phyloP scores from a whole-genome alignment of 2,329 filamentous ascomycete genomes.

The Aspergillus sp. region DNA sequence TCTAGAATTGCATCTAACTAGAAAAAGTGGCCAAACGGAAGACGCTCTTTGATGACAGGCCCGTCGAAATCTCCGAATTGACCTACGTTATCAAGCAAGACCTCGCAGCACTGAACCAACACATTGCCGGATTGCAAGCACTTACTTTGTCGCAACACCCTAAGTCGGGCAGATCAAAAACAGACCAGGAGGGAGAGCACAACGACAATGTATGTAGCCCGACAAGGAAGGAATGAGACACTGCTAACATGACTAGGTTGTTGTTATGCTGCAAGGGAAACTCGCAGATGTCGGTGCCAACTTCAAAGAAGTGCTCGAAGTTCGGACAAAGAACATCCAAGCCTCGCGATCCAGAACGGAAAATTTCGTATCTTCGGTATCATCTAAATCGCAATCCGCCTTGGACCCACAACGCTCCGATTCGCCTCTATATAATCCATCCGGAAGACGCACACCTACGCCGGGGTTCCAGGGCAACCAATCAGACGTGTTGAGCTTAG shows the following conservation, averaged over 20 bases:
- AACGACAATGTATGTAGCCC: slow-evolving; percentile 71
- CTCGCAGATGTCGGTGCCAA: slow-evolving; percentile 87
- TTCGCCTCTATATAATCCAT: slow-evolving; percentile 79
- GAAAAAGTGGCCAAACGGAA: slow-evolving; percentile 78
- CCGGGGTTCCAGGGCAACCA: slow-evolving; percentile 44
- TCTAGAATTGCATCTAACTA: neutral
- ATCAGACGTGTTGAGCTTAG: slow-evolving; percentile 71
- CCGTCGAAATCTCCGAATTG: slow-evolving; percentile 93
- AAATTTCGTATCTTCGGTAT: slow-evolving; percentile 90
- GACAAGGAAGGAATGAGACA: slow-evolving; percentile 4
- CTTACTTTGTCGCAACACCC: slow-evolving; percentile 73
- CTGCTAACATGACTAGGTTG: slow-evolving; percentile 44
- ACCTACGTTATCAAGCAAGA: slow-evolving; percentile 99
- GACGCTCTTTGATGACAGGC: slow-evolving; percentile 93
- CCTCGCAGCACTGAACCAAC: slow-evolving; percentile 73
- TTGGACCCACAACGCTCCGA: slow-evolving; percentile 65
- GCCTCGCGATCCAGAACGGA: slow-evolving; percentile 86
- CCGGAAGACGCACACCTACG: slow-evolving; percentile 59
- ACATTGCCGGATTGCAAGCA: slow-evolving; percentile 75
- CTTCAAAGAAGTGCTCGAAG: slow-evolving; percentile 96
- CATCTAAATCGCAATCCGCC: slow-evolving; percentile 61
- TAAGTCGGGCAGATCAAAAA: slow-evolving; percentile 41
- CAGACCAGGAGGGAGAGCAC: slow-evolving; percentile 83
- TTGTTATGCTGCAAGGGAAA: slow-evolving; percentile 83
- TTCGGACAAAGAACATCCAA: slow-evolving; percentile 96